Evolutionary conservation across 306 rosid species (phyloP).

Genomic region (Lagenaria siceraria): DNA sequence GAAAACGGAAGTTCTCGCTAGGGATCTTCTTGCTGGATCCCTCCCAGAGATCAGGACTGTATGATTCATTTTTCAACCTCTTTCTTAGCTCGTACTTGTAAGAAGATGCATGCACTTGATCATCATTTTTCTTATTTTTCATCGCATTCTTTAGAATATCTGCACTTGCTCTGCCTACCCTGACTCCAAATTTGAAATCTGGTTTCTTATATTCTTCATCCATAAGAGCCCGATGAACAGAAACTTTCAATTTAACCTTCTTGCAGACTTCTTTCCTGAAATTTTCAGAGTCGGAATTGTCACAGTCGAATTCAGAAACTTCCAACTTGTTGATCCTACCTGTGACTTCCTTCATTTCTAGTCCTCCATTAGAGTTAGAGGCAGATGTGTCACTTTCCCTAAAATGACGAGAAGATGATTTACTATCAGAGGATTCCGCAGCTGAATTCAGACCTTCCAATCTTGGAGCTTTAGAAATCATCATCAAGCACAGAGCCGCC

Average conservation of each 20-base stretch:
- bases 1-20: constrained; percentile 23
- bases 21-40: constrained; percentile 16
- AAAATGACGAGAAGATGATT: constrained; percentile 39
- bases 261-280: constrained; percentile 35
- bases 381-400: constrained; percentile 15
- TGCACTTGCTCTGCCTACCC: constrained; percentile 8
- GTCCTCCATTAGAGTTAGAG: constrained; percentile 14
- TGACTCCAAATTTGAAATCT: constrained; percentile 24
- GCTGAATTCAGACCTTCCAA: constrained; percentile 27
- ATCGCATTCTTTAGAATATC: constrained; percentile 17
- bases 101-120: constrained; percentile 15
- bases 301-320: constrained; percentile 1
- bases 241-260: constrained; percentile 36
- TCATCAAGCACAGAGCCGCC: constrained; percentile 63
- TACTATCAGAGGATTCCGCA: constrained; percentile 59
- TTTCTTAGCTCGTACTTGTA: constrained; percentile 29
- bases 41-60: constrained; percentile 17
- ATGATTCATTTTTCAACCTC: constrained; percentile 24
- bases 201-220: constrained; percentile 27
- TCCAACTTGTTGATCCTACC: not conserved
- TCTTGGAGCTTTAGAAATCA: constrained; percentile 51
- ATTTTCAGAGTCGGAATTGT: constrained; percentile 19
- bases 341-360: constrained; percentile 12
- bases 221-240: constrained; percentile 28
- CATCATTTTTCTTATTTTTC: constrained; percentile 18